Conservation (phyloP, 2,329 filamentous ascomycete genomes). For the Neopestalotiopsis sp. region DNA sequence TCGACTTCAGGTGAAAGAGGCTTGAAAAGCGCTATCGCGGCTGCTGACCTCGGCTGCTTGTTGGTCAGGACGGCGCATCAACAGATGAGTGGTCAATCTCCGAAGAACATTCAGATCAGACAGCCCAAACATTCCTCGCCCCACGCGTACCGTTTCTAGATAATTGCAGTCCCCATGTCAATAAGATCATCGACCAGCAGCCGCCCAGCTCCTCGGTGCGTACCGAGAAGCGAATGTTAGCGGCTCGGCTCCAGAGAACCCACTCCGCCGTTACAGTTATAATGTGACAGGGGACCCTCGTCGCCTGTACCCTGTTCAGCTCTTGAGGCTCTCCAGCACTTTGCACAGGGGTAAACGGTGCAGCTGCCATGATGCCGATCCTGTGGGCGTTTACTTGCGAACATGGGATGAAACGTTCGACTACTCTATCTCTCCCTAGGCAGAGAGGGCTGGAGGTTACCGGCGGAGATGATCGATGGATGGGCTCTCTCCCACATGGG, state of each 20-base stretch:
- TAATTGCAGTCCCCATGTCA: slow-evolving; percentile 18
- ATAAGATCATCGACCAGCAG: slow-evolving; percentile 18
- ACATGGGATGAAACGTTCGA: slow-evolving; percentile 17
- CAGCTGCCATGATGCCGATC: neutral
- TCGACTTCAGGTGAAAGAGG: neutral
- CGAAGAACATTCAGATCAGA: slow-evolving; percentile 18
- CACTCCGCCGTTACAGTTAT: slow-evolving; percentile 17
- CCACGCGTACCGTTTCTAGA: slow-evolving; percentile 18
- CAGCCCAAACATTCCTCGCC: slow-evolving; percentile 15
- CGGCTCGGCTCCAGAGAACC: slow-evolving; percentile 3
- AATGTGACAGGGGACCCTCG: slow-evolving; percentile 15
- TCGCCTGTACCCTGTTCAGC: slow-evolving; percentile 1
- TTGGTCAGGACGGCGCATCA: neutral
- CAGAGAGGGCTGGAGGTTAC: neutral
- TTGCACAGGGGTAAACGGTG: neutral
- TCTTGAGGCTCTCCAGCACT: slow-evolving; percentile 17
- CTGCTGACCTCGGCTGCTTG: neutral
- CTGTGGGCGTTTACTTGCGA: neutral
- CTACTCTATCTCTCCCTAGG: neutral
- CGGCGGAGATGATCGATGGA: neutral
- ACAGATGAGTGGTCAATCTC: slow-evolving; percentile 18
- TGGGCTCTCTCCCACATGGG: neutral
- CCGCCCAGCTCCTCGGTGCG: slow-evolving; percentile 18
- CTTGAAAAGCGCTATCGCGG: neutral
- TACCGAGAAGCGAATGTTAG: slow-evolving; percentile 18